Base-by-base conservation (phyloP, 148 eudicot genomes). In the Vaccinium myrtillus region DNA sequence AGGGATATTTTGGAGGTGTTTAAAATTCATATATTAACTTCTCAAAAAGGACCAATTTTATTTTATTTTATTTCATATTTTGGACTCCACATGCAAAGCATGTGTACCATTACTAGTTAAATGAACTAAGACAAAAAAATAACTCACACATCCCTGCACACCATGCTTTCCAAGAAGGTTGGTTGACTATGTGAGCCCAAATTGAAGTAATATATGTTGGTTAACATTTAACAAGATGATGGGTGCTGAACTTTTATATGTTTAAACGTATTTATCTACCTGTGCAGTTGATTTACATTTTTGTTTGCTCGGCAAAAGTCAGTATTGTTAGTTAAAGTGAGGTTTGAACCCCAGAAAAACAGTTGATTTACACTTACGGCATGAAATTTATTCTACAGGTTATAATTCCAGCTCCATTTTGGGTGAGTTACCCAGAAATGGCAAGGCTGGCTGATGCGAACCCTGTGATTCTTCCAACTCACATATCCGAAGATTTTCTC, bases 361-460 rank as follows among this genome's bases (percentile, higher is more conserved):
- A 39, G 56, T 55, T 39, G 51, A 65, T 73, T 81, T 76, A 75
- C 70, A 61, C 59, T 80, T 70, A 74, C 8, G 16, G 48, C 19
- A 36, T 85, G 23, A 23, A n/a, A 58, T 79, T 67, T 86, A 53
- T 86, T 76, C 70, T 63, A 79, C 91, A 96, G 99, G 99, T 96
- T 15, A 82, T 96, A 75, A 95, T 96, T 87, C 99, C 97, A 55
- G 96, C 96, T 87, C 98, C 98, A 25, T 96, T 83, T 84, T 96
- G 95, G 95, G 99, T 96, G 54, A 96, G 98, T 90, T 96, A 95
- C 91, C 99, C 99, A 50, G 98, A 96, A 85, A 96, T 96, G 92
- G 99, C 97, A 82, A 92, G 98, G 84, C 82, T 96, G 83, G 99
- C 99, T 65, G 97, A 96, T 90, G 99, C 98, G 23, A 93, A 89